phyloP scores from a whole-genome alignment of 495 filamentous ascomycete species.

The Polyplosphaeria fusca region DNA sequence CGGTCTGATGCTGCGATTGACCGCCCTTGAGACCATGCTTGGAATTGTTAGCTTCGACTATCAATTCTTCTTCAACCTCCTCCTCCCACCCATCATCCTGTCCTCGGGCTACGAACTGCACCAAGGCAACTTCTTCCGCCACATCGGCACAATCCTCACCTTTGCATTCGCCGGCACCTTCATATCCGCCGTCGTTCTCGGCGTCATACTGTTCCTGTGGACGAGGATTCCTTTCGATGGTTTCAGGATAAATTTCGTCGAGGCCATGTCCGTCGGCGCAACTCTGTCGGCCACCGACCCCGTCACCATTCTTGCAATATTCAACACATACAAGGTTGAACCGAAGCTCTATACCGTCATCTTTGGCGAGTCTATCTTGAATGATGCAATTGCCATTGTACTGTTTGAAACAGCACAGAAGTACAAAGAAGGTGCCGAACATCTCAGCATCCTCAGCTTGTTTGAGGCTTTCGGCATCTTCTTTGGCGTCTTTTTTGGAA shows the following conservation, averaged over 20 bases:
- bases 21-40: conserved; percentile 74
- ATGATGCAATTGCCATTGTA: conserved; percentile 97
- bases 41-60: conserved; percentile 93
- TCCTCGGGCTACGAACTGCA: conserved; percentile 96
- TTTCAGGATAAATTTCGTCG: conserved; percentile 80
- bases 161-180: conserved; percentile 98
- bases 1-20: conserved; percentile 80
- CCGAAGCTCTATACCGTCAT: conserved; percentile 97
- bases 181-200: conserved; percentile 91
- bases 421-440: conserved; percentile 65
- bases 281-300: conserved; percentile 96
- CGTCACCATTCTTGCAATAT: conserved; percentile 95
- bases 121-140: conserved; percentile 91
- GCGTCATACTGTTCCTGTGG: conserved; percentile 81
- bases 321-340: conserved; percentile 98
- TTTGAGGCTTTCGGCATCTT: conserved; percentile 93
- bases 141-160: conserved; percentile 96
- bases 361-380: conserved; percentile 96
- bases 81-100: conserved; percentile 94
- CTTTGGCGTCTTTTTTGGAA: conserved; percentile 92
- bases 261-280: conserved; percentile 92
- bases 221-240: conserved; percentile 81
- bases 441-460: conserved; percentile 68
- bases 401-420: conserved; percentile 95
- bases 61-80: conserved; percentile 98